Base-by-base conservation (phyloP, 148 eudicot species). In the Spergularia marina region DNA sequence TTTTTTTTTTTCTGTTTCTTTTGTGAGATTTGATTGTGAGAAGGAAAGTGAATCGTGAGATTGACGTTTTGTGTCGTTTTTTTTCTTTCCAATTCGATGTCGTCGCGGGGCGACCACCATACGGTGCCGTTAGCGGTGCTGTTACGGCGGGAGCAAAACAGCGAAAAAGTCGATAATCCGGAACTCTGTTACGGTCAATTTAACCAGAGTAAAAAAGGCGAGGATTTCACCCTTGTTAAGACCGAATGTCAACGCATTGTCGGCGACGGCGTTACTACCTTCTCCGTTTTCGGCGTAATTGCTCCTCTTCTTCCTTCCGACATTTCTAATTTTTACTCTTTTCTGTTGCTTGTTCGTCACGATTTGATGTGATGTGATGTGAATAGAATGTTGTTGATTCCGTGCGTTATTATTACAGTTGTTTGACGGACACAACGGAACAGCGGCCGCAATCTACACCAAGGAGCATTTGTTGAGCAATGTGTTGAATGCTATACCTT, bases 391-490 rank as follows among this genome's bases (percentile, higher is more conserved):
- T 25, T 77, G 71, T 34, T 49, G 61, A 72, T 23, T 55, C 52
- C 36, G 36, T 30, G 36, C 36, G 36, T 30, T 30, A 30, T 30
- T 30, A 30, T 61, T 90, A 49, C 88, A 95, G 99, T 74, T 95
- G 76, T 90, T 94, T 83, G 98, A 94, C 81, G 98, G 98, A 52
- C 98, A 94, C 76, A 92, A 94, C 74, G 98, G 98, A 71, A 77
- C 97, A 68, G 96, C 97, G 59, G 98, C 98, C 62, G 96, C 98
- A 64, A 87, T 91, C 83, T 94, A 90, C 60, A 47, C 91, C 13
- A 94, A 89, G 71, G 98, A 94, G 58, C 87, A 92, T 80, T 90
- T 94, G 47, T 75, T 94, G 65, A 91, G 83, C 52, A 91, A 92
- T 76, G 84, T 94, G 13, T 81, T 94, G 79, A 81, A 78, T 70